These are phyloP conservation scores for Verbena officinalis DNA, from an alignment of 257 asterid species.

Conservation along the genomic window DNA sequence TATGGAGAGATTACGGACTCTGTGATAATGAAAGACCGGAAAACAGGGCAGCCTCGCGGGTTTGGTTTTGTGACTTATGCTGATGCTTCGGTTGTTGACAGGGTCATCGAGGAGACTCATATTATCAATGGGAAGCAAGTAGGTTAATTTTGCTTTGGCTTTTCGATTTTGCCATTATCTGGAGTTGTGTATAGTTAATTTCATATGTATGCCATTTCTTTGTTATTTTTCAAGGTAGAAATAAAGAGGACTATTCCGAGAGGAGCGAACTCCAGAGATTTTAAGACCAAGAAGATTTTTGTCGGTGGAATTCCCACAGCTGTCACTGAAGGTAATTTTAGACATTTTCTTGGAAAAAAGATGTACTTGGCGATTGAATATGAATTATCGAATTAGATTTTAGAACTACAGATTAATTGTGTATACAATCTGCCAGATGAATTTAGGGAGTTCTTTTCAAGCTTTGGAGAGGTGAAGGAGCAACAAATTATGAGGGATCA, in stretches of 20 bases:
- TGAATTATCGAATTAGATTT: not conserved
- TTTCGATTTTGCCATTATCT: too few relatives aligned
- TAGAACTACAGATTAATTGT: constrained; percentile 16
- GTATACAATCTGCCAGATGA: constrained; percentile 47
- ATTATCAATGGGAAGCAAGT: constrained; percentile 62
- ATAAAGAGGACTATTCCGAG: constrained; percentile 71
- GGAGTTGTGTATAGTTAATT: not conserved
- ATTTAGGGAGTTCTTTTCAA: constrained; percentile 54
- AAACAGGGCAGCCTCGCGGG: constrained; percentile 63
- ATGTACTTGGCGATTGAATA: too few relatives aligned
- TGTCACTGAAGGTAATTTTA: constrained; percentile 47
- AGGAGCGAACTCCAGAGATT: constrained; percentile 54
- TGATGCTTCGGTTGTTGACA: constrained; percentile 56
- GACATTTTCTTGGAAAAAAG: not conserved
- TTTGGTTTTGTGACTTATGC: constrained; percentile 65
- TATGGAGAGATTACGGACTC: constrained; percentile 69
- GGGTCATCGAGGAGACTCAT: constrained; percentile 57
- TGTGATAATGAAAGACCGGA: constrained; percentile 64
- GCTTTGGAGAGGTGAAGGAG: constrained; percentile 57
- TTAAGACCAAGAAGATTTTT: constrained; percentile 64
- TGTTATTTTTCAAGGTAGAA: constrained; percentile 49
- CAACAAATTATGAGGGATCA: constrained; percentile 67
- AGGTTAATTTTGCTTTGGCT: not conserved
- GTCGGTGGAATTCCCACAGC: constrained; percentile 66
- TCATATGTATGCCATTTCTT: not conserved